These are phyloP conservation scores for Rhodosporidiobolus sp. DNA, from an alignment of 768 basidiomycete genomes.

Conservation along the genomic window DNA sequence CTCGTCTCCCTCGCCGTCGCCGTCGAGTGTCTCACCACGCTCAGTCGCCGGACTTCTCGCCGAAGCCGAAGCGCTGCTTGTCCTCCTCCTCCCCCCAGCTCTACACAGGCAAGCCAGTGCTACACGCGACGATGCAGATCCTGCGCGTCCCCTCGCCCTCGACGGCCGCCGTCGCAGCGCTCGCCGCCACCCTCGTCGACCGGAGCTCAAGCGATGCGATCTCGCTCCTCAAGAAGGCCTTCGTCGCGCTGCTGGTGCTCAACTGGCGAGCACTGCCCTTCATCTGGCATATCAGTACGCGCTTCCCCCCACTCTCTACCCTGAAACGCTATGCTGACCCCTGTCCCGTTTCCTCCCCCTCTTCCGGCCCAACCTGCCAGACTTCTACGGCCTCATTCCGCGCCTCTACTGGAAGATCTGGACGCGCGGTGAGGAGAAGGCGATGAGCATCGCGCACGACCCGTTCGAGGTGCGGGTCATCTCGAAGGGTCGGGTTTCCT, in stretches of 20 bases:
- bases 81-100: too few species aligned
- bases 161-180: slow-evolving; percentile 4
- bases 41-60: too few species aligned
- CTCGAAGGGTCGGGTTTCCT: slow-evolving; percentile 10
- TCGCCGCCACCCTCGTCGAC: slow-evolving; percentile 3
- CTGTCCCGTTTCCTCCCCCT: too few species aligned
- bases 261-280: slow-evolving; percentile 31
- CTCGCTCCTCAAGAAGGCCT: slow-evolving; percentile 5
- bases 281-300: slow-evolving; percentile 33
- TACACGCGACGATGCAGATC: background rate
- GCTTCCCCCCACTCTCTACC: background rate
- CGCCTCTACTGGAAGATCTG: slow-evolving; percentile 16
- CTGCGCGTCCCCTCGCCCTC: slow-evolving; percentile 13
- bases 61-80: too few species aligned
- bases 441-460: slow-evolving; percentile 23
- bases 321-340: background rate
- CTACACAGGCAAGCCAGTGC: too few species aligned
- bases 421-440: slow-evolving; percentile 12
- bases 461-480: slow-evolving; percentile 23
- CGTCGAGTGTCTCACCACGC: too few species aligned
- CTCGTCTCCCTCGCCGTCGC: too few species aligned
- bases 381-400: slow-evolving; percentile 22
- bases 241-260: slow-evolving; percentile 21
- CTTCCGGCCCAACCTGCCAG: too few species aligned
- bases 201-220: background rate